Evolutionary conservation across 2,329 filamentous ascomycete genomes (phyloP), one percentile per base, ranked within the genome.

Genomic region (Arachnomyces sp.): DNA sequence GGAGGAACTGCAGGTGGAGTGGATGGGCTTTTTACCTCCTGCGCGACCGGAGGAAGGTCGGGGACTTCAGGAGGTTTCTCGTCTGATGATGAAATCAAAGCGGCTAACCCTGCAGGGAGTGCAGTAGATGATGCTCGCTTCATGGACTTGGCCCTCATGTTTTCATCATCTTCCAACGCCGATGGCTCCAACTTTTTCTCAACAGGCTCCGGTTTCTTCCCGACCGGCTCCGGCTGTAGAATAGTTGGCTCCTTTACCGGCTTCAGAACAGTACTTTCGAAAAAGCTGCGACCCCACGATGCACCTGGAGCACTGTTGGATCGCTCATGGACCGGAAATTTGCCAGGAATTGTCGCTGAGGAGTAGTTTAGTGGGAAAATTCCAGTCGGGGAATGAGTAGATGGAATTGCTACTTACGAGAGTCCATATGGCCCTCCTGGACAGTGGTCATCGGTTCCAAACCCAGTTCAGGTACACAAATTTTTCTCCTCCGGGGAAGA

Each of bases 341-440:
- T 46, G n/a, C 49, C 54, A 4, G 55, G 54, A 32, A 56, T 52
- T 14, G 55, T 56, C 36, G 55, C 55, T 57, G 35, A n/a, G 17
- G n/a, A 16, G 12, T n/a, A 16, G 29, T 8, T 37, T 34, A 34
- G 25, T 16, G 30, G 15, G 7, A 37, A 28, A 25, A 5, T 9
- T 5, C 21, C 9, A 25, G 21, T 5, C 5, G 9, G 9, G 9
- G 21, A 25, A 25, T 25, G 21, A 25, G 21, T n/a, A 14, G 25
- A 16, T 36, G 15, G 13, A 12, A 30, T 28, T 5, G 7, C 8
- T n/a, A 47, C 53, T 46, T 48, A 57, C 54, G 54, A 21, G 54
- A 57, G 40, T 57, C 54, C 31, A 48, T 42, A 28, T 42, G 40
- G 28, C 41, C 40, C 18, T 50, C 47, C 14, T 49, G 47, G 14